Evolutionary conservation across 1,284 basidiomycete species (phyloP).

Genomic region (Cutaneotrichosporon daszewskae): DNA sequence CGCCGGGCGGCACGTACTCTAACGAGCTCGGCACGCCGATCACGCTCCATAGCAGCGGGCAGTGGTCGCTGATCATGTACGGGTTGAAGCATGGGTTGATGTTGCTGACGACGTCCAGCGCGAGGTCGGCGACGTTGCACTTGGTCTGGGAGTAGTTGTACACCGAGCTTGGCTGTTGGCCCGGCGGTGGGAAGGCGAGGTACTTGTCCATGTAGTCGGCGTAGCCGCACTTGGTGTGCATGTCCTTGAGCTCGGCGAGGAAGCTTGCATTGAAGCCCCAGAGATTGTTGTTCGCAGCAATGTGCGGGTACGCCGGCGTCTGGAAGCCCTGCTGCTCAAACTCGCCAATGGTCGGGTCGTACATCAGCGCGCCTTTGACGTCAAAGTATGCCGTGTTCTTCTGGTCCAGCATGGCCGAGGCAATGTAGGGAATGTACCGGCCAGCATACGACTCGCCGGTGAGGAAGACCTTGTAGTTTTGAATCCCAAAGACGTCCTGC

Average conservation of each 20-base stretch:
- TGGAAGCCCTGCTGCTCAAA: slow-evolving; percentile 57
- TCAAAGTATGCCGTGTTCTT: slow-evolving; percentile 24
- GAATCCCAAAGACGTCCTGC: slow-evolving; percentile 18
- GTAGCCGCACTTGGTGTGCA: slow-evolving; percentile 58
- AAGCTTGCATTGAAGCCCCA: slow-evolving; percentile 51
- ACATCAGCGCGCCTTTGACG: slow-evolving; percentile 25
- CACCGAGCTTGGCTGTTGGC: slow-evolving; percentile 26
- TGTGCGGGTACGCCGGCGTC: slow-evolving; percentile 53
- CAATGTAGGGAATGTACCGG: slow-evolving; percentile 48
- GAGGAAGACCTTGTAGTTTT: slow-evolving; percentile 28
- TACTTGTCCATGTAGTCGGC: slow-evolving; percentile 56
- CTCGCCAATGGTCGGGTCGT: slow-evolving; percentile 26
- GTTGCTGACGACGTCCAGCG: slow-evolving; percentile 57
- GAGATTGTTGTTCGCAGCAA: slow-evolving; percentile 11
- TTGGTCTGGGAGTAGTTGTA: slow-evolving; percentile 35
- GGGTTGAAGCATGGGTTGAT: slow-evolving; percentile 70
- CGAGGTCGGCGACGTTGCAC: slow-evolving; percentile 58
- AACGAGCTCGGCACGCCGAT: slow-evolving; percentile 49
- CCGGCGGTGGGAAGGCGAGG: slow-evolving; percentile 61
- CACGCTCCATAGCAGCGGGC: slow-evolving; percentile 64
- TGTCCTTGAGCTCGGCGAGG: slow-evolving; percentile 56
- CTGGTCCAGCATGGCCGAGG: slow-evolving; percentile 26
- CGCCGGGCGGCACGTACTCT: not conserved
- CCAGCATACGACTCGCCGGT: slow-evolving; percentile 45
- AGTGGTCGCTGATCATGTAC: slow-evolving; percentile 57